A percentile compares a stretch with the other conserved stretches of the same genome.
Conservation (phyloP, 495 filamentous ascomycete genomes). For the Pseudoneurospora amorphoporcata region DNA sequence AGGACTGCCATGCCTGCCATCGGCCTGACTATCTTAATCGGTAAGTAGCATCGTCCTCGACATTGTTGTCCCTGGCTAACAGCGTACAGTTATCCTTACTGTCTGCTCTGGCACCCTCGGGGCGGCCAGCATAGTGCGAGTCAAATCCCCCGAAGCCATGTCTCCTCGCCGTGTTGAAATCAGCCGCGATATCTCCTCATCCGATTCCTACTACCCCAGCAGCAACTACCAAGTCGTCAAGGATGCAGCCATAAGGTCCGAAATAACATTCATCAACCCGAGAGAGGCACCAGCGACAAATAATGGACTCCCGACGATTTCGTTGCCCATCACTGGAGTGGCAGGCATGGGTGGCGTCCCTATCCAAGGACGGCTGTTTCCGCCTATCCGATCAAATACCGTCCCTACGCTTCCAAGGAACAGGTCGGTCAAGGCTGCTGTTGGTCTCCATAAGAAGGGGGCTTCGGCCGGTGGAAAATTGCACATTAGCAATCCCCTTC, state of each 20-base stretch:
- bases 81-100: slow-evolving; percentile 16
- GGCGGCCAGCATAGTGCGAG: slow-evolving; percentile 4
- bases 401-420: background rate
- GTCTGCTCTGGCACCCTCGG: slow-evolving; percentile 14
- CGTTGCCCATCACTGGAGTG: slow-evolving; percentile 12
- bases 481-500: slow-evolving; percentile 40
- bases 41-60: slow-evolving; percentile 18
- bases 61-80: background rate
- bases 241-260: slow-evolving; percentile 24
- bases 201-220: slow-evolving; percentile 33
- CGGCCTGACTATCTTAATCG: slow-evolving; percentile 38
- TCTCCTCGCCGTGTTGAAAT: slow-evolving; percentile 20
- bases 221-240: slow-evolving; percentile 38
- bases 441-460: slow-evolving; percentile 21
- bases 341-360: slow-evolving; percentile 9
- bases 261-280: slow-evolving; percentile 28
- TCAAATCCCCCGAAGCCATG: slow-evolving; percentile 21
- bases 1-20: slow-evolving; percentile 40
- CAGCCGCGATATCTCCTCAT: slow-evolving; percentile 31
- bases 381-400: slow-evolving; percentile 7
- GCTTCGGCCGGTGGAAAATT: slow-evolving; percentile 22
- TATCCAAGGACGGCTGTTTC: slow-evolving; percentile 12
- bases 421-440: slow-evolving; percentile 5
- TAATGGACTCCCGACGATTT: slow-evolving; percentile 15
- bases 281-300: slow-evolving; percentile 17